Conservation (phyloP, 2,329 filamentous ascomycete genomes). For the Pyrenochaeta sp. region DNA sequence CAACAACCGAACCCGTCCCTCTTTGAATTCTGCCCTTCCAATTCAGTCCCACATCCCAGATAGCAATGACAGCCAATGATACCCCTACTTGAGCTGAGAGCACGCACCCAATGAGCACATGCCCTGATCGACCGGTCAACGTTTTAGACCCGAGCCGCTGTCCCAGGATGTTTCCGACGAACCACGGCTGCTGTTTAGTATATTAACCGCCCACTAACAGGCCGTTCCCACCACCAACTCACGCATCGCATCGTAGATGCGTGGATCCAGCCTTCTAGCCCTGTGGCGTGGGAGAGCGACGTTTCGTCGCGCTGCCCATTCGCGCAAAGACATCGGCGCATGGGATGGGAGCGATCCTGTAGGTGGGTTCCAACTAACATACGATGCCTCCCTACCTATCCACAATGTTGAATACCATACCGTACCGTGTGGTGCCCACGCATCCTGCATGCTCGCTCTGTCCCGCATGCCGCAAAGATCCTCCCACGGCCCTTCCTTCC, state of each 20-base stretch:
- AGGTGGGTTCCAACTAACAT: not conserved
- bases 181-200: constrained; percentile 3
- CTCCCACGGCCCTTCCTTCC: too few relatives aligned
- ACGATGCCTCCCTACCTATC: too few relatives aligned
- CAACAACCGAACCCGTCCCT: not conserved
- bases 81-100: not conserved
- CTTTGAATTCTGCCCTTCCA: constrained; percentile 11
- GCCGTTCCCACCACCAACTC: not conserved
- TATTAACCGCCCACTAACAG: constrained; percentile 13
- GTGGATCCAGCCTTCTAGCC: not conserved
- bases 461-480: too few relatives aligned
- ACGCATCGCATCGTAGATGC: not conserved
- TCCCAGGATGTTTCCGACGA: constrained; percentile 10
- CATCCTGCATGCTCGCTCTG: too few relatives aligned
- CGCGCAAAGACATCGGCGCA: not conserved
- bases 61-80: not conserved
- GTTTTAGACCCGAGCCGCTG: constrained; percentile 9
- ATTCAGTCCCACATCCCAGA: constrained; percentile 2
- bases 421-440: too few relatives aligned
- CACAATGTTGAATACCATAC: too few relatives aligned
- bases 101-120: constrained; percentile 6
- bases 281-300: not conserved
- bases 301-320: not conserved
- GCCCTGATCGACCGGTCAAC: constrained; percentile 14
- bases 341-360: not conserved